Evolutionary conservation across 1,284 basidiomycete genomes (phyloP), one percentile per base, ranked within the genome.

Genomic region (Melanopsichium pennsylvanicum): DNA sequence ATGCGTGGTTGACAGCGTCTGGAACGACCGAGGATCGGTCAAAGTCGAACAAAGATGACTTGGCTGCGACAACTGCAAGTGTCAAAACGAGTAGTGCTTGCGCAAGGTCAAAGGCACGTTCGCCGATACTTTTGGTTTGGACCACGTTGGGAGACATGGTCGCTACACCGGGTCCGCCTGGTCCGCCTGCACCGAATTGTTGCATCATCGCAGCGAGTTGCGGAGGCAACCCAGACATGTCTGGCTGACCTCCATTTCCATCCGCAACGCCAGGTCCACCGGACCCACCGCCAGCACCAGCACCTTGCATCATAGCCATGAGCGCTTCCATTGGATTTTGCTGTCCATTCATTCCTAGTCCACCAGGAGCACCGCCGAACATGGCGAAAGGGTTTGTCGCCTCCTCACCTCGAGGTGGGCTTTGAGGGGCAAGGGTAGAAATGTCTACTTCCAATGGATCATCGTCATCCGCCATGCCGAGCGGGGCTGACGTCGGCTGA

Each of bases 391-490:
- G 55, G 22, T 69, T 63, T 4, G 43, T 43, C 5, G 51, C 44
- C 13, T 55, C 59, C 13, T 62, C 59, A 3, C 59, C 55, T 3
- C 31, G 13, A 9, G 51, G 51, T 21, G 43, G 41, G 5, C 47
- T 42, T 2, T 16, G 44, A 10, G 32, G 39, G 7, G 64, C 52
- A 4, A 72, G 41, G 0, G 62, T 39, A 1, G 68, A 63, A 23
- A 73, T 38, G 43, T 73, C 71, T 5, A 76, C 63, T 27, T 76
- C 74, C 21, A 71, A 37, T 19, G 74, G 74, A 34, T 76, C 74
- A n/a, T 66, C 64, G 19, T 72, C 66, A 8, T 69, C 49, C 0
- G 54, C 60, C 19, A 34, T 27, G 12, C 33, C 40, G 6, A 43
- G 19, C 6, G 36, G 6, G 7, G 15, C 19, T 9, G 49, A 11